These are phyloP conservation scores for Trypanosoma melophagium DNA, from an alignment of 208 protist species.

Conservation along the genomic window DNA sequence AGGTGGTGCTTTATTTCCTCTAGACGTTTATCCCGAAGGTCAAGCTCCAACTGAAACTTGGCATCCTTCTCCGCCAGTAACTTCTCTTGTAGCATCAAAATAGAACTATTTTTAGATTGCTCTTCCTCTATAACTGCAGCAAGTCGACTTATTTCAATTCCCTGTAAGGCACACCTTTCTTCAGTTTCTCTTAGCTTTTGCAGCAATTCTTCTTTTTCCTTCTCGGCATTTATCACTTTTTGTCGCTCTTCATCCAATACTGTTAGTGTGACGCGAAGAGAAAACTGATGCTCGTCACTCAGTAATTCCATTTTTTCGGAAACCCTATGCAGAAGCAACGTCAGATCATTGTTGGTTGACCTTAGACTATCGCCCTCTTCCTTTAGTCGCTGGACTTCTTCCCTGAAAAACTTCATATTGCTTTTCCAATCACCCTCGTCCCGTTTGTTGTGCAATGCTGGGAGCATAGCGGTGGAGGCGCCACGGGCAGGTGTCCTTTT, in stretches of 20 bases:
- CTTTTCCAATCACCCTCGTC: conserved; percentile 21
- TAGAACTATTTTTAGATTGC: conserved; percentile 6
- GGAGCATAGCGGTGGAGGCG: not conserved
- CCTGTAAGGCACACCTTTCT: conserved; percentile 7
- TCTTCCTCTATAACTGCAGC: conserved; percentile 15
- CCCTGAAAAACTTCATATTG: conserved; percentile 12
- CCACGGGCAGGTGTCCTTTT: not conserved
- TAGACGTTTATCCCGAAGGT: conserved; percentile 20
- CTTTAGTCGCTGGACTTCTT: conserved; percentile 18
- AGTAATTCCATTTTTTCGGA: conserved; percentile 21
- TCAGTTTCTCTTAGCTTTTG: conserved; percentile 15
- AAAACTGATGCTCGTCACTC: conserved; percentile 17
- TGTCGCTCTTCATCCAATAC: conserved; percentile 23
- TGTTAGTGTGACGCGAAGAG: not conserved
- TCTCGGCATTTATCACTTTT: not conserved
- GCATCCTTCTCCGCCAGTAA: conserved; percentile 11
- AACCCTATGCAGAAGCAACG: conserved; percentile 8
- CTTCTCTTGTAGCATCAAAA: conserved; percentile 16
- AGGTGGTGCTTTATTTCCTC: conserved; percentile 18
- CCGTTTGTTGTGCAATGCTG: not conserved
- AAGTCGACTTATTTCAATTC: conserved; percentile 21
- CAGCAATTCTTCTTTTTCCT: conserved; percentile 20
- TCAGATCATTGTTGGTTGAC: conserved; percentile 5
- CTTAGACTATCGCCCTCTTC: conserved; percentile 21
- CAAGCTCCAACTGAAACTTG: conserved; percentile 17